A percentile compares a stretch with the other conserved stretches of the same genome.
Conservation (phyloP, 495 filamentous ascomycete species). For the Polyplosphaeria fusca region DNA sequence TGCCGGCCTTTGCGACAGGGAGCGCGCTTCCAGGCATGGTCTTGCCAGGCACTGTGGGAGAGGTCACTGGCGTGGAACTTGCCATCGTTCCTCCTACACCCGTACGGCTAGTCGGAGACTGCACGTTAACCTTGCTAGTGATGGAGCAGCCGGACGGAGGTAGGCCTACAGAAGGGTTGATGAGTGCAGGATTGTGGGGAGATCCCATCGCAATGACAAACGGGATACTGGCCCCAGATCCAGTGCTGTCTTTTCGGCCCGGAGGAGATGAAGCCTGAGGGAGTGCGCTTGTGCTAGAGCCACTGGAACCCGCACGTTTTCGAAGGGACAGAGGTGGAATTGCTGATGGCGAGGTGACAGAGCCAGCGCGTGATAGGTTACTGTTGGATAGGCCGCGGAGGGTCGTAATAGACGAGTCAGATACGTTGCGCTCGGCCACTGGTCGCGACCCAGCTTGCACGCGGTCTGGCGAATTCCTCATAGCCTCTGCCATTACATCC, state of each 20-base stretch:
- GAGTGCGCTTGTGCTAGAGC: slow-evolving; percentile 3
- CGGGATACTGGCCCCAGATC: slow-evolving; percentile 19
- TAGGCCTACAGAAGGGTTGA: slow-evolving; percentile 5
- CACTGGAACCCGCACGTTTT: slow-evolving; percentile 6
- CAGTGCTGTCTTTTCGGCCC: slow-evolving; percentile 6
- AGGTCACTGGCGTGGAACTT: slow-evolving; percentile 12
- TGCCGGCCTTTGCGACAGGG: slow-evolving; percentile 1
- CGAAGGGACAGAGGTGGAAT: slow-evolving; percentile 10
- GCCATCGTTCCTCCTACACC: slow-evolving; percentile 30
- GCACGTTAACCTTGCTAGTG: slow-evolving; percentile 12
- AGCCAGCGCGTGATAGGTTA: neutral
- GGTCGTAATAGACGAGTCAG: neutral
- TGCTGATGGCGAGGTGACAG: neutral
- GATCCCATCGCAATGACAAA: slow-evolving; percentile 32
- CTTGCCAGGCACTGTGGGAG: slow-evolving; percentile 7
- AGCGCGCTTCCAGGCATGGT: slow-evolving; percentile 2
- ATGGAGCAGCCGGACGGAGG: slow-evolving; percentile 18
- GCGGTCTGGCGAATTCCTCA: slow-evolving; percentile 24
- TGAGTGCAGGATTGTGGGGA: slow-evolving; percentile 32
- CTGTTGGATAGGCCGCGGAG: neutral
- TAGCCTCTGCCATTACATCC: slow-evolving; percentile 32
- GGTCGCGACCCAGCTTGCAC: neutral
- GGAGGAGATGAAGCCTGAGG: slow-evolving; percentile 2
- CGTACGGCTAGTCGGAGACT: slow-evolving; percentile 4
- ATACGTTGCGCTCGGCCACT: neutral